These are phyloP conservation scores for Blastobotrys robertii DNA, from an alignment of 805 yeast species.

Conservation along the genomic window DNA sequence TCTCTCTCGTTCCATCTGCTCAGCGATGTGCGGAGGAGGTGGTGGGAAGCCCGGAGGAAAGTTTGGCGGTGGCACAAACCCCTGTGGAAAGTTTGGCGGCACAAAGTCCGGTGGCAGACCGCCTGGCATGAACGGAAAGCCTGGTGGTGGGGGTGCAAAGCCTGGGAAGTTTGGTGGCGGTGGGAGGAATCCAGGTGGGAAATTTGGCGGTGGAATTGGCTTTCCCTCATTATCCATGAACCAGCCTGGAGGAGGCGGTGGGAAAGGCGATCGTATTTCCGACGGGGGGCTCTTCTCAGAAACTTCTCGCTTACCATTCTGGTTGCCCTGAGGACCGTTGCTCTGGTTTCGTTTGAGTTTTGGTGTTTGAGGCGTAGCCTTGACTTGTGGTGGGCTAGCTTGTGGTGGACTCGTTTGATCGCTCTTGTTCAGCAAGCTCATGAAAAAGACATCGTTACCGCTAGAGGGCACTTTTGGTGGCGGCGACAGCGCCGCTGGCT, in stretches of 20 bases:
- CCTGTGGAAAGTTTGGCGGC: too few species aligned
- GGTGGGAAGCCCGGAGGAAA: too few species aligned
- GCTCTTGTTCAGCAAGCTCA: conserved; percentile 18
- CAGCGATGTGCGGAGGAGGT: too few species aligned
- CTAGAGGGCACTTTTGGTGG: conserved; percentile 2
- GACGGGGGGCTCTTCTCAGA: conserved; percentile 8
- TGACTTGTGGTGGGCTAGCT: background rate
- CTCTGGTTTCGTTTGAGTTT: background rate
- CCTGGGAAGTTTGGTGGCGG: conserved; percentile 6
- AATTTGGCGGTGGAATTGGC: conserved; percentile 12
- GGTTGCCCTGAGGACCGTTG: background rate
- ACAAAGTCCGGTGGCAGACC: too few species aligned
- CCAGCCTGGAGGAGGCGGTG: conserved; percentile 6
- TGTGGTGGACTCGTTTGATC: background rate
- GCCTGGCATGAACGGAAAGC: conserved; percentile 5
- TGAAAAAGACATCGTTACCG: conserved; percentile 16
- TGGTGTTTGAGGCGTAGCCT: background rate
- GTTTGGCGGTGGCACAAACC: too few species aligned
- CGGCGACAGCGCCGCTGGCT: conserved; percentile 2
- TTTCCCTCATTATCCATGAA: conserved; percentile 1
- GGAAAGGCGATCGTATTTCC: conserved; percentile 3
- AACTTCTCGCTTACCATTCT: conserved; percentile 7
- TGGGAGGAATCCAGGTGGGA: conserved; percentile 9
- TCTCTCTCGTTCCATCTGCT: too few species aligned
- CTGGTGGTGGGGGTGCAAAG: conserved; percentile 7